Percentiles rank a stretch among this genome's conserved stretches.
These are phyloP conservation scores for Dryadomyces sulphureus DNA, from an alignment of 2,329 filamentous ascomycete genomes.

Conservation along the genomic window DNA sequence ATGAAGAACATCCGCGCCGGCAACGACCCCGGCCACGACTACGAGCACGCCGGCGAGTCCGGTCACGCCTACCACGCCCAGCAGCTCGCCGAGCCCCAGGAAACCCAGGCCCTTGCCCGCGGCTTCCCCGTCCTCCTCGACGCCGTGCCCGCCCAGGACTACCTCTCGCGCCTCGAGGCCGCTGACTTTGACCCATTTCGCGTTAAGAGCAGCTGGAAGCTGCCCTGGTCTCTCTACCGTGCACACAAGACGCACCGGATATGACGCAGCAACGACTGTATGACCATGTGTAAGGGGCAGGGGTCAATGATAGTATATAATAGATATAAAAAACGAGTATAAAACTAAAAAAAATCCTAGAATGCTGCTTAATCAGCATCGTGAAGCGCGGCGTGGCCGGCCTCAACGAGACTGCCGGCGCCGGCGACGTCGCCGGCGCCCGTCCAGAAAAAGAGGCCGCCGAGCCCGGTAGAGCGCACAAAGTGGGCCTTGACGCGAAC, in stretches of 20 bases:
- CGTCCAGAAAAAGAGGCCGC: constrained; percentile 56
- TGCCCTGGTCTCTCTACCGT: constrained; percentile 62
- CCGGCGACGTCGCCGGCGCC: constrained; percentile 43
- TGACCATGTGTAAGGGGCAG: too few relatives aligned
- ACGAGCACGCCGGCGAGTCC: constrained; percentile 71
- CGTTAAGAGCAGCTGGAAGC: constrained; percentile 56
- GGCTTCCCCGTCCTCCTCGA: constrained; percentile 73
- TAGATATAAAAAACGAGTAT: neutral
- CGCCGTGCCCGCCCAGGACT: constrained; percentile 61
- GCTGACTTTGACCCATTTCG: constrained; percentile 73
- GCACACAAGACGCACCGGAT: constrained; percentile 33
- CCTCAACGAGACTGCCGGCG: constrained; percentile 41
- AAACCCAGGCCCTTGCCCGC: constrained; percentile 34
- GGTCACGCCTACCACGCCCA: constrained; percentile 36
- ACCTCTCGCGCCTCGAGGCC: constrained; percentile 62
- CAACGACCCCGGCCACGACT: constrained; percentile 65
- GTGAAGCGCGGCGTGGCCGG: constrained; percentile 38
- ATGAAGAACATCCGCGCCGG: constrained; percentile 63
- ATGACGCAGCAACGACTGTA: constrained; percentile 15
- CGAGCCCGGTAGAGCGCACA: constrained; percentile 37
- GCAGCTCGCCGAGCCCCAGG: constrained; percentile 21
- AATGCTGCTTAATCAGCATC: neutral
- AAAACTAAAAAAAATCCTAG: neutral
- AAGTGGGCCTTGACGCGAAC: constrained; percentile 47
- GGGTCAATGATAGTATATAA: neutral